phyloP scores from a whole-genome alignment of 768 basidiomycete genomes.

The Mycena vulgaris region DNA sequence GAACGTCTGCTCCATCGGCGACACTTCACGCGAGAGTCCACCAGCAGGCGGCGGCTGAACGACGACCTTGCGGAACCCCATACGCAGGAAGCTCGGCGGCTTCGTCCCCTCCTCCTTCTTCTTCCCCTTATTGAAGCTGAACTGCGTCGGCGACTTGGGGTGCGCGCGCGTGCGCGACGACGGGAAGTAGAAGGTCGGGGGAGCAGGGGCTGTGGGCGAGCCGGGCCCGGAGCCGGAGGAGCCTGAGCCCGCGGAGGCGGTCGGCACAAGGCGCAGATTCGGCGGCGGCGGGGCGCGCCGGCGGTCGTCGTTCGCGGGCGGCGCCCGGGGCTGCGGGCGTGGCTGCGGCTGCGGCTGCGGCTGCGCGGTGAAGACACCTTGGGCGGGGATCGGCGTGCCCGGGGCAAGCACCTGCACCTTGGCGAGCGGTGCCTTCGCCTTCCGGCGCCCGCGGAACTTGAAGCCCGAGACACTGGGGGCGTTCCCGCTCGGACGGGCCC shows the following conservation, averaged over 20 bases:
- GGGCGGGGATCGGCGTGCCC: slow-evolving; percentile 23
- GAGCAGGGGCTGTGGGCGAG: neutral
- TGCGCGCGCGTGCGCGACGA: slow-evolving; percentile 36
- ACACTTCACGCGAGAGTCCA: neutral
- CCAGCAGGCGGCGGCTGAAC: neutral
- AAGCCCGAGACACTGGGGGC: slow-evolving; percentile 18
- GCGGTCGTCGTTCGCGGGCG: neutral
- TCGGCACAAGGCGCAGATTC: neutral
- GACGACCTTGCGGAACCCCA: slow-evolving; percentile 22
- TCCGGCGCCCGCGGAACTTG: slow-evolving; percentile 32
- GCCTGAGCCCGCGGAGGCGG: slow-evolving; percentile 3
- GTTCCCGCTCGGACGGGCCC: slow-evolving; percentile 26
- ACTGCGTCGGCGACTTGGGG: slow-evolving; percentile 35
- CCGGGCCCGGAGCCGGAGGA: slow-evolving; percentile 24
- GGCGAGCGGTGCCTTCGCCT: slow-evolving; percentile 11
- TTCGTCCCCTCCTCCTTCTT: slow-evolving; percentile 31
- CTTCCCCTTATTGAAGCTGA: slow-evolving; percentile 32
- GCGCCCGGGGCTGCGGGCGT: neutral
- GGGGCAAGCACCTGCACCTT: slow-evolving; percentile 20
- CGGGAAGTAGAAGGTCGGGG: slow-evolving; percentile 32
- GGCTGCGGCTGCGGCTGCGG: neutral
- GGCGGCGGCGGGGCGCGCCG: neutral
- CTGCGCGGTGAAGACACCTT: slow-evolving; percentile 21
- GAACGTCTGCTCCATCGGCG: neutral
- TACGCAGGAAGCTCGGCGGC: slow-evolving; percentile 13